A percentile compares a stretch with the other conserved stretches of the same genome.
phyloP scores from a whole-genome alignment of 176 grass and related monocot genomes.

The Oryza coarctata region DNA sequence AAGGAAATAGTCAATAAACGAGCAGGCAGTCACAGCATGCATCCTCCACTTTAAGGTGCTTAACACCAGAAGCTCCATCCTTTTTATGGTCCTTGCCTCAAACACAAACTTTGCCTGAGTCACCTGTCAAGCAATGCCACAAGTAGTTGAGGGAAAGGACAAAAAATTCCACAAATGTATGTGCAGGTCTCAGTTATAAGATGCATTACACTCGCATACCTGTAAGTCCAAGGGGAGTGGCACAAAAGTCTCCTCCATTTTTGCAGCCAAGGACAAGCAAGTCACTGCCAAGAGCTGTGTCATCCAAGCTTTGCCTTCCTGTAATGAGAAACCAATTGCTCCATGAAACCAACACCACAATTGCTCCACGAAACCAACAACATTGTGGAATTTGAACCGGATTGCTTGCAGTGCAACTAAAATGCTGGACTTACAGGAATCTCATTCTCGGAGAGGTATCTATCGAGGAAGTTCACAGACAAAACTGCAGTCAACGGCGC shows the following conservation, averaged over 20 bases:
- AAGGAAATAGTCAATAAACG: conserved; percentile 93
- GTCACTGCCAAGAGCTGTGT: conserved; percentile 78
- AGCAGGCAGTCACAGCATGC: conserved; percentile 85
- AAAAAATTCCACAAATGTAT: conserved; percentile 10
- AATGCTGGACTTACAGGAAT: conserved; percentile 76
- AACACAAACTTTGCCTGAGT: conserved; percentile 57
- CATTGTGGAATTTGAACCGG: conserved; percentile 16
- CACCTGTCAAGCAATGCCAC: conserved; percentile 47
- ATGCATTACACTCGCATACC: conserved; percentile 43
- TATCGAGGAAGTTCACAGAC: conserved; percentile 89
- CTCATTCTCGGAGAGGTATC: conserved; percentile 77
- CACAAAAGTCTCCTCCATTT: conserved; percentile 86
- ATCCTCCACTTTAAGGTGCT: conserved; percentile 84
- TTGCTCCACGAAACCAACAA: conserved; percentile 28
- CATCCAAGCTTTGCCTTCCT: conserved; percentile 80
- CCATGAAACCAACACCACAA: conserved; percentile 32
- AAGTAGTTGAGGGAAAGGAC: conserved; percentile 14
- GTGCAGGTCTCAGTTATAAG: neutral
- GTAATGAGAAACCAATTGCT: conserved; percentile 7
- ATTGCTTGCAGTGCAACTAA: conserved; percentile 18
- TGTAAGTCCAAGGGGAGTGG: conserved; percentile 80
- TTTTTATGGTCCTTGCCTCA: conserved; percentile 73
- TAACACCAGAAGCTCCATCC: conserved; percentile 89
- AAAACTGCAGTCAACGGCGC: conserved; percentile 77
- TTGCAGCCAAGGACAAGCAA: conserved; percentile 88